Percentiles rank a stretch among this genome's conserved stretches.
Conservation (phyloP, 768 basidiomycete species). For the Steccherinum ochraceum region DNA sequence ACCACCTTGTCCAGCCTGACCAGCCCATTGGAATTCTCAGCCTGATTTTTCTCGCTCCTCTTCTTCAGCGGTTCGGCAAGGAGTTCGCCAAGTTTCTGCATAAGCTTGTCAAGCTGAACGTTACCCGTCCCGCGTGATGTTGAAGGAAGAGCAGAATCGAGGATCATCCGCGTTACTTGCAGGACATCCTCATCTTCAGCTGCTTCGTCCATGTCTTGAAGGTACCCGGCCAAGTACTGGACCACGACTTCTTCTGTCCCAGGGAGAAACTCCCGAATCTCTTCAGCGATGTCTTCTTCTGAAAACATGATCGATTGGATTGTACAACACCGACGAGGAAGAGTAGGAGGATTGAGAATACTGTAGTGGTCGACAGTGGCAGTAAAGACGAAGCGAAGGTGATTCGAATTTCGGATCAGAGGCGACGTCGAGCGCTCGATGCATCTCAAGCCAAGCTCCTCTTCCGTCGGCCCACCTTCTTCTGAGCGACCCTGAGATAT, state of each 20-base stretch:
- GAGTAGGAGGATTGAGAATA: no score
- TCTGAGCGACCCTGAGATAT: no score
- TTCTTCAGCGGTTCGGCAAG: slow-evolving; percentile 58
- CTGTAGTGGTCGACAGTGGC: no score
- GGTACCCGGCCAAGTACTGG: slow-evolving; percentile 82
- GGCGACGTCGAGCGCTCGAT: no score
- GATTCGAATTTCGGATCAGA: no score
- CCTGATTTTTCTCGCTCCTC: slow-evolving; percentile 44
- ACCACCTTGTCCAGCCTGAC: slow-evolving; percentile 80
- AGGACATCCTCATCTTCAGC: slow-evolving; percentile 85
- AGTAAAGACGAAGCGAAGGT: no score
- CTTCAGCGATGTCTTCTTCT: slow-evolving; percentile 61
- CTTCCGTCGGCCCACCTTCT: no score
- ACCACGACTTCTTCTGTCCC: slow-evolving; percentile 82
- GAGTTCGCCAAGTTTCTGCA: slow-evolving; percentile 54
- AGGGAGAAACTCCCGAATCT: slow-evolving; percentile 63
- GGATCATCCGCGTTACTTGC: slow-evolving; percentile 65
- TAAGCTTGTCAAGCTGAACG: slow-evolving; percentile 59
- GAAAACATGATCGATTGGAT: no score
- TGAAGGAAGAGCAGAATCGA: slow-evolving; percentile 66
- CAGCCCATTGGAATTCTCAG: slow-evolving; percentile 41
- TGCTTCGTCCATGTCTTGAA: slow-evolving; percentile 84
- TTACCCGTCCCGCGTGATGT: slow-evolving; percentile 21
- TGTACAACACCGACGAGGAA: no score
- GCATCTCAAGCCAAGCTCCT: no score